Conservation (phyloP, 306 rosid species). For the Begonia loranthoides region DNA sequence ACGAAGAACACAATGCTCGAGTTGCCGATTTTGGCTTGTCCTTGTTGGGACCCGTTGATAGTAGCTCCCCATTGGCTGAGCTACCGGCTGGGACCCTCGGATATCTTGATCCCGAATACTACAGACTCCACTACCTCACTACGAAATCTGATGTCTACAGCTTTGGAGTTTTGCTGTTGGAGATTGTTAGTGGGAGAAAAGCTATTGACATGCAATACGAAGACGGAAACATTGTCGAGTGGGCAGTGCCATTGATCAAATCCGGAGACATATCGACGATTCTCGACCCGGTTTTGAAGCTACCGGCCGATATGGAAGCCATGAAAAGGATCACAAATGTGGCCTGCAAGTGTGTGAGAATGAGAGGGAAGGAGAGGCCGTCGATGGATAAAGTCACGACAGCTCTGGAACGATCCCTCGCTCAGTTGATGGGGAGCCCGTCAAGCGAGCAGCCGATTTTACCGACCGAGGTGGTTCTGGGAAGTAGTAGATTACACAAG, state of each 20-base stretch:
- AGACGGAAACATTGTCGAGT: slow-evolving; percentile 82
- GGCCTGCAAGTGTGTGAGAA: slow-evolving; percentile 83
- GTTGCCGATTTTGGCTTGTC: slow-evolving; percentile 93
- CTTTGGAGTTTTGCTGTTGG: slow-evolving; percentile 79
- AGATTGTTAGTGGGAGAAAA: slow-evolving; percentile 83
- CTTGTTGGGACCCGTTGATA: slow-evolving; percentile 66
- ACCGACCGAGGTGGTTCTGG: slow-evolving; percentile 88
- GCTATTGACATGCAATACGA: slow-evolving; percentile 93
- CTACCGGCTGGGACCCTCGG: slow-evolving; percentile 95
- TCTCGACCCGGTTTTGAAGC: slow-evolving; percentile 58
- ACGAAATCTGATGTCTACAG: slow-evolving; percentile 94
- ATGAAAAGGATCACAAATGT: slow-evolving; percentile 86
- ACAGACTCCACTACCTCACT: slow-evolving; percentile 90
- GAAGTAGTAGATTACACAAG: slow-evolving; percentile 82
- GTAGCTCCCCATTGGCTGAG: slow-evolving; percentile 80
- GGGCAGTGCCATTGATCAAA: slow-evolving; percentile 85
- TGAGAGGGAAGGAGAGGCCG: slow-evolving; percentile 97
- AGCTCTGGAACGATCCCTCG: slow-evolving; percentile 75
- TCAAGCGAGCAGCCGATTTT: slow-evolving; percentile 86
- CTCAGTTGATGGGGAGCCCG: slow-evolving; percentile 82
- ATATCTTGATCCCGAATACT: slow-evolving; percentile 94
- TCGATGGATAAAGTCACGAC: slow-evolving; percentile 97
- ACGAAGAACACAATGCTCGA: slow-evolving; percentile 92
- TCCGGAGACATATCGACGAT: slow-evolving; percentile 46
- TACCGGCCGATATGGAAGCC: slow-evolving; percentile 63